Evolutionary conservation across 1,284 basidiomycete species (phyloP), one percentile per base, ranked within the genome.

Genomic region (Sporisorium scitamineum): DNA sequence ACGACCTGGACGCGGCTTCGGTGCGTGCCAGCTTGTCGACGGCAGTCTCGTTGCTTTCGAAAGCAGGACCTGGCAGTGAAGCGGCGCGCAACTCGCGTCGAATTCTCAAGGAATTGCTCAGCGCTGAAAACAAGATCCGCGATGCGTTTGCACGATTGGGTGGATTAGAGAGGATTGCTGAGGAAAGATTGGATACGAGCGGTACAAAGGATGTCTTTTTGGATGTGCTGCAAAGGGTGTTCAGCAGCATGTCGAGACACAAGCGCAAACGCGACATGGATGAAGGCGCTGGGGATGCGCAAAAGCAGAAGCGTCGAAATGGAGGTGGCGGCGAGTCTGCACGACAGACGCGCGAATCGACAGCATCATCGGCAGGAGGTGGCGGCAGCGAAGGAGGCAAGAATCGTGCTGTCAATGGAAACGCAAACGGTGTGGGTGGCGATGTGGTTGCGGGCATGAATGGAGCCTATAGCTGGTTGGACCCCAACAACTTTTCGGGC

Each of bases 81-180:
- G 71, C 71, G 8, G 71, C 71, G 13, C 66, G 66, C 48, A 74
- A 74, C 59, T 74, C 71, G n/a, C 61, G 62, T 11, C 56, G 71
- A 4, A 74, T 74, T 9, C 71, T 74, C 52, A 69, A 69, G 20
- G 71, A 70, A 31, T 48, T 74, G 44, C 66, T 74, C 39, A 60
- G 62, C 41, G 66, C 65, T 47, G 66, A 74, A 16, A 59, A 69
- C 48, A 69, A 62, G 51, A 74, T 74, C 22, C 65, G 71, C 7
- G 39, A 54, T 13, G 71, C 71, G 6, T 69, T 74, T 11, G 66
- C 66, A 6, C 53, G 66, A 24, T 50, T 63, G 5, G 71, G 66
- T 29, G 66, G 71, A 29, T 37, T 74, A 14, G 61, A 74, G 20
- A 54, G 71, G 29, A 74, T 74, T 6, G 64, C 71, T 2, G 55